Base-by-base conservation (phyloP, 345 rosid genomes). In the Eucalyptus cladocalyx region DNA sequence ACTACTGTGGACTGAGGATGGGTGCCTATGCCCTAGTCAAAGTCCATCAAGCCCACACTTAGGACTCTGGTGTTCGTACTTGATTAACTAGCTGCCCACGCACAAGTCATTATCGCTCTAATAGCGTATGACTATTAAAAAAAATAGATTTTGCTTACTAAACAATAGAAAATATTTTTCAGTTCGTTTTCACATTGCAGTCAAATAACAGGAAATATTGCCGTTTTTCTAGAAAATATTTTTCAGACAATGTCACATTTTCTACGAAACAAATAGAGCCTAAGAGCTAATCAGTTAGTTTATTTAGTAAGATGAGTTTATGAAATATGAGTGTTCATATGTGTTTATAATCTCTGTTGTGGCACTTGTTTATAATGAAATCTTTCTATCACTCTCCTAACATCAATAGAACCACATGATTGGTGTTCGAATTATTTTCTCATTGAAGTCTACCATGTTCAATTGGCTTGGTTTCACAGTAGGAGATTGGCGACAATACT, bases 1-100 rank as follows among this genome's bases (percentile, higher is more conserved):
- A 24, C 13, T 23, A 0, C 0, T 56, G 0, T 9, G 30, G 30
- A 56, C 0, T 10, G 6, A 56, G 62, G 13, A 56, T 56, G 28
- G 28, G 13, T 24, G 30, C 6, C 12, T 5, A 0, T 9, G 62
- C 30, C 30, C 6, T 9, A 9, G 12, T 56, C 62, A 56, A 56
- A 24, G 6, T 56, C 62, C 62, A 56, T 56, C 28, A 24, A 56
- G 62, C 3, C 28, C 1, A 24, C 6, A 56, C 62, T 21, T 1
- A 0, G 5, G 62, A 56, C 62, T 10, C 1, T 56, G 0, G 30
- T 9, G 3, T 24, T 6, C 1, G 1, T 23, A 23, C 6, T 24
- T 0, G 0, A 24, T 9, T 23, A 13, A 28, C 6, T 2, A 0
- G 28, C 62, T 56, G 3, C 24, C 13, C 62, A 24, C 4, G 13